Conservation (phyloP, 768 basidiomycete species). For the Trichaptum fuscoviolaceum region DNA sequence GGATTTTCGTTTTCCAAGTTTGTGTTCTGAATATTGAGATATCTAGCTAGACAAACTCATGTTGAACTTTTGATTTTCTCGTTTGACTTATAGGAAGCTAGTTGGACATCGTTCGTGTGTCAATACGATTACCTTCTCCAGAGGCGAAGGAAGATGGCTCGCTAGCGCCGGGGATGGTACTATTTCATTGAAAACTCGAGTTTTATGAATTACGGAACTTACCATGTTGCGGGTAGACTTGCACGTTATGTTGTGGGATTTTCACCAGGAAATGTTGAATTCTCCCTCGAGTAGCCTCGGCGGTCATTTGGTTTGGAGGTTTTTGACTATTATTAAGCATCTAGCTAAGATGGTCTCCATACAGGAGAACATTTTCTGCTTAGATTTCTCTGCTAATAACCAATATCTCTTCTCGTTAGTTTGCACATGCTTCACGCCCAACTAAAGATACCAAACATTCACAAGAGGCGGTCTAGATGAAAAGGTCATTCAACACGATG, state of each 20-base stretch:
- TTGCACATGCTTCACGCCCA: slow-evolving; percentile 6
- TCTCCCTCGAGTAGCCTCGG: slow-evolving; percentile 30
- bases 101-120: slow-evolving; percentile 56
- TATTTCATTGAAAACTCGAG: background rate
- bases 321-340: background rate
- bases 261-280: slow-evolving; percentile 51
- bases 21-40: background rate
- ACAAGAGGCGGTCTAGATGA: slow-evolving; percentile 52
- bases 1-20: background rate
- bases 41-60: background rate
- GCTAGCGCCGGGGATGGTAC: slow-evolving; percentile 68
- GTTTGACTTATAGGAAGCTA: slow-evolving; percentile 22
- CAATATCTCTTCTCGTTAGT: slow-evolving; percentile 62
- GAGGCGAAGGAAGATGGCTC: slow-evolving; percentile 53
- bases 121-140: slow-evolving; percentile 58
- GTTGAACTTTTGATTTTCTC: background rate
- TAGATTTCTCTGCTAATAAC: slow-evolving; percentile 66
- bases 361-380: slow-evolving; percentile 65
- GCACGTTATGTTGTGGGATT: slow-evolving; percentile 58
- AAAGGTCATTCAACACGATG: slow-evolving; percentile 48
- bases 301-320: slow-evolving; percentile 22
- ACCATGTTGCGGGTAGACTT: slow-evolving; percentile 35
- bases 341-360: slow-evolving; percentile 4
- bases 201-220: background rate
- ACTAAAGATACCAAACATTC: background rate